These are phyloP conservation scores for Termitomyces sp. DNA, from an alignment of 768 basidiomycete genomes.

Conservation along the genomic window DNA sequence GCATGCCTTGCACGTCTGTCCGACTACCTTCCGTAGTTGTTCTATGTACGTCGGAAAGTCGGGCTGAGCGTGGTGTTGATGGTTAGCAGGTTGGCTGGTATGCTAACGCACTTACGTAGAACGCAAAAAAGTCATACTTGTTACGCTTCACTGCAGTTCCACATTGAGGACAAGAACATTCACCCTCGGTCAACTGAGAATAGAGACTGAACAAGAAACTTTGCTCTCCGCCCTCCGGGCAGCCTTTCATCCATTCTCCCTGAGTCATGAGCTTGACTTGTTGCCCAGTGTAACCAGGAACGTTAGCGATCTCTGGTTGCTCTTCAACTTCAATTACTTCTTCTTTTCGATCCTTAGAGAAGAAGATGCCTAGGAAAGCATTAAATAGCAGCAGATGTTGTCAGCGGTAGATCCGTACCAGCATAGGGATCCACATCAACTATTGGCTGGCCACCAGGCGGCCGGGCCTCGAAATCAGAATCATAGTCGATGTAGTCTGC, in stretches of 20 bases:
- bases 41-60: slow-evolving; percentile 68
- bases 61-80: slow-evolving; percentile 38
- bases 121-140: slow-evolving; percentile 76
- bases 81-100: slow-evolving; percentile 5
- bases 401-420: slow-evolving; percentile 36
- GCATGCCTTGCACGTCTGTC: slow-evolving; percentile 60
- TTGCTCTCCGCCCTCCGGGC: slow-evolving; percentile 91
- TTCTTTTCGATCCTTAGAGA: slow-evolving; percentile 89
- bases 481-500: slow-evolving; percentile 78
- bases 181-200: slow-evolving; percentile 59
- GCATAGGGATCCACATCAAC: slow-evolving; percentile 84
- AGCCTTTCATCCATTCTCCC: slow-evolving; percentile 97
- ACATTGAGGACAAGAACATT: slow-evolving; percentile 73
- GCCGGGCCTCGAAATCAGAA: slow-evolving; percentile 61
- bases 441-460: slow-evolving; percentile 33
- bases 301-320: slow-evolving; percentile 48
- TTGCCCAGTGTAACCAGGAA: slow-evolving; percentile 38
- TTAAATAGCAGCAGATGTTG: slow-evolving; percentile 1
- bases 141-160: slow-evolving; percentile 54
- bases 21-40: slow-evolving; percentile 54
- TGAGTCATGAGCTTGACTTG: slow-evolving; percentile 70
- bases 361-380: slow-evolving; percentile 61
- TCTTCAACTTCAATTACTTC: slow-evolving; percentile 92
- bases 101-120: slow-evolving; percentile 56
- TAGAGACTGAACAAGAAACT: slow-evolving; percentile 84